phyloP scores from a whole-genome alignment of 345 rosid genomes.

The Boechera retrofracta region DNA sequence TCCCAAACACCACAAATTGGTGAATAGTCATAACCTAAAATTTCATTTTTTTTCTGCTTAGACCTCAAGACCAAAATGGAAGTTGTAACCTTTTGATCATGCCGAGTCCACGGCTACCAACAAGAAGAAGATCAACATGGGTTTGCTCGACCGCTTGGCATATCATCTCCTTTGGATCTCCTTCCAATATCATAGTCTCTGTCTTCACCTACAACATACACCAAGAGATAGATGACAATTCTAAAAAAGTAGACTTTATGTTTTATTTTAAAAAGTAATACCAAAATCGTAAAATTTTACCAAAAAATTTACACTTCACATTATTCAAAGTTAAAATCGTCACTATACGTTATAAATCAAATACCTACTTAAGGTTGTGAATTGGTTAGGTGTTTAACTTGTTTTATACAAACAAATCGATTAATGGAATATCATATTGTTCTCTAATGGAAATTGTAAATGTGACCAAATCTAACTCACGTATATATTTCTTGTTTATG shows the following conservation, averaged over 20 bases:
- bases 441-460: no score
- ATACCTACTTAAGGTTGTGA: no score
- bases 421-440: no score
- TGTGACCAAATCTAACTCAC: no score
- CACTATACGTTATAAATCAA: no score
- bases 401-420: no score
- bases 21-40: not conserved
- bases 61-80: not conserved
- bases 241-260: not conserved
- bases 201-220: conserved; percentile 57
- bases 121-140: conserved; percentile 67
- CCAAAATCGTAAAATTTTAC: not conserved
- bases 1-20: not conserved
- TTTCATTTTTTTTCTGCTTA: not conserved
- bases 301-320: no score
- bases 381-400: no score
- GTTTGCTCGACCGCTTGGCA: conserved; percentile 73
- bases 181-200: conserved; percentile 59
- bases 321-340: no score
- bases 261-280: not conserved
- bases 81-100: conserved; percentile 66
- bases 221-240: not conserved
- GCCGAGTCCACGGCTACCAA: conserved; percentile 83
- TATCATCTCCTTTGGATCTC: conserved; percentile 82
- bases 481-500: no score